Base-by-base conservation (phyloP, 2,329 filamentous ascomycete genomes). In the Diaporthe sp. region DNA sequence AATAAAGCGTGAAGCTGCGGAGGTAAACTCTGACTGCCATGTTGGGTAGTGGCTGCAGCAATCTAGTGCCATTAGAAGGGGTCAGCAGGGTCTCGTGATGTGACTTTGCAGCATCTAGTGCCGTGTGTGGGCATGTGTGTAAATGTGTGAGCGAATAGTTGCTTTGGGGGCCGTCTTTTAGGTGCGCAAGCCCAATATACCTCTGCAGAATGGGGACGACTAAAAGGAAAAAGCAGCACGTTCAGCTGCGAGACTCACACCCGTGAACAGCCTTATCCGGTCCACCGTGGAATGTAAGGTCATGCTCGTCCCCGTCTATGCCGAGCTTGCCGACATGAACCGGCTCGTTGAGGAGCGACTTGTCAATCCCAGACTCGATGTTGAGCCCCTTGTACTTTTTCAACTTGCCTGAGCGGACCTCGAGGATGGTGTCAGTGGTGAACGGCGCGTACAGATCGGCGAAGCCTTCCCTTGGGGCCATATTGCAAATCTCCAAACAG, bases 231-330 rank as follows among this genome's bases (percentile, higher is more conserved):
- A 71, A 60, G 31, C 3, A 39, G 37, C 37, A 65, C 46, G n/a
- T 6, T 22, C 37, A 49, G 25, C 31, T 22, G 62, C 37, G 42
- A 28, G 57, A 83, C 87, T 83, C 80, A 89, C 88, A 90, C 15
- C 87, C 88, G 44, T 92, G 88, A 13, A 94, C 85, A 0, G 92
- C 92, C 81, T 93, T 93, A 76, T 94, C 92, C 0, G 84, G 81
- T 0, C 91, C 91, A 9, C 91, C 91, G 75, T 93, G 92, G 71
- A 91, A 90, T 0, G 87, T 89, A 37, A 86, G 88, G 72, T 92
- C 90, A 75, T 93, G 91, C 79, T 93, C 90, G 76, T 93, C 92
- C 7, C 84, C 87, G 22, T 88, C 86, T 19, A 92, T 86, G 0
- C 92, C 92, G 3, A 87, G 78, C 28, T 82, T 84, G 2, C 82